Conservation (phyloP, 2,329 filamentous ascomycete genomes). For the Talaromyces sp. region DNA sequence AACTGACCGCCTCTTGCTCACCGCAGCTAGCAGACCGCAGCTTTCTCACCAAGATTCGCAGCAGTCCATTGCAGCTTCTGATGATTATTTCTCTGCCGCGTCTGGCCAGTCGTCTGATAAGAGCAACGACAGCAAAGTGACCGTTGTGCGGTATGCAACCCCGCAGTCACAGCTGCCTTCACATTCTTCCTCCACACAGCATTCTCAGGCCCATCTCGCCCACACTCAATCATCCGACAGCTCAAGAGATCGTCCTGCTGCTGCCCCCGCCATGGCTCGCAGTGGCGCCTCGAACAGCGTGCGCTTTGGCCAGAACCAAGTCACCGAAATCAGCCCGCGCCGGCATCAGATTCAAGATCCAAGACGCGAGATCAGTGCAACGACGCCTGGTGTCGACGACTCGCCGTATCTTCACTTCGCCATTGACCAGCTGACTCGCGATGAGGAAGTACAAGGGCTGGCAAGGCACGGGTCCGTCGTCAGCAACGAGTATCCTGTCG, state of each 20-base stretch:
- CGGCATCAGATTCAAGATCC: conserved; percentile 15
- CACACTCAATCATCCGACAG: conserved; percentile 11
- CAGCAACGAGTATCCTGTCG: conserved; percentile 46
- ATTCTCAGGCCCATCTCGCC: conserved; percentile 23
- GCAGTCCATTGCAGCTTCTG: conserved; percentile 46
- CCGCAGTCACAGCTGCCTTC: conserved; percentile 35
- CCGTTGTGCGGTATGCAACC: conserved; percentile 40
- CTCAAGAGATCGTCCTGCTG: conserved; percentile 4
- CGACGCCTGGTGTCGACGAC: conserved; percentile 76
- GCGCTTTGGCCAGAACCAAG: conserved; percentile 22
- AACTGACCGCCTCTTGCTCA: conserved; percentile 10
- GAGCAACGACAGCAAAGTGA: conserved; percentile 34
- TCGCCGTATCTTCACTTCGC: conserved; percentile 86
- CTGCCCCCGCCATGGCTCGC: background rate
- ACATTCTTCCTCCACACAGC: conserved; percentile 24
- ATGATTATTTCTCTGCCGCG: conserved; percentile 45
- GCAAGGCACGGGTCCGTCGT: conserved; percentile 46
- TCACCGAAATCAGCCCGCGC: conserved; percentile 20
- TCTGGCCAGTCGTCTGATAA: conserved; percentile 31
- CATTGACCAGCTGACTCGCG: conserved; percentile 76
- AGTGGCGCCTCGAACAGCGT: conserved; percentile 22
- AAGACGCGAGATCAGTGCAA: conserved; percentile 32
- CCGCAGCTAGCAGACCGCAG: conserved; percentile 41
- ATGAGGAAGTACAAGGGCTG: conserved; percentile 59
- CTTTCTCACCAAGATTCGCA: conserved; percentile 39